phyloP scores from a whole-genome alignment of 805 yeast genomes.

The Lipomyces kockii region DNA sequence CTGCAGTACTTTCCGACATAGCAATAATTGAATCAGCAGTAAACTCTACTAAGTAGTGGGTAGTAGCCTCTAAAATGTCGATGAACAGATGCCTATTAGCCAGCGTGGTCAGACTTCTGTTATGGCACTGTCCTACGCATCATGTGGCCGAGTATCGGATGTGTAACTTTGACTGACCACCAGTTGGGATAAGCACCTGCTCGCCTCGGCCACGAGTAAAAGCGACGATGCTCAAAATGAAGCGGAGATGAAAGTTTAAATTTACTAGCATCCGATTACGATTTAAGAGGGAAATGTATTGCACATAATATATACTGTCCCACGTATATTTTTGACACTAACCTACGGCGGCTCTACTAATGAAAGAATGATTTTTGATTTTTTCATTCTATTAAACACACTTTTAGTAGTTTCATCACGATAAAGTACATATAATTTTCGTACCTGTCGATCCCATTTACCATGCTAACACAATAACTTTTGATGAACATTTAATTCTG shows the following conservation, averaged over 20 bases:
- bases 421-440: conserved; percentile 3
- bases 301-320: too few species aligned
- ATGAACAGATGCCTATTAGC: background rate
- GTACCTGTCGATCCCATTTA: background rate
- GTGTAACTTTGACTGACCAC: too few species aligned
- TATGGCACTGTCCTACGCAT: background rate
- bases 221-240: too few species aligned
- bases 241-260: too few species aligned
- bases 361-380: background rate
- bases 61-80: background rate
- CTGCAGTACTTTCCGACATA: background rate
- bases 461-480: conserved; percentile 5
- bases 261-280: too few species aligned
- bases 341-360: too few species aligned
- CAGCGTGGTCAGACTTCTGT: background rate
- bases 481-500: conserved; percentile 29
- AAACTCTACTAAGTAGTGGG: background rate
- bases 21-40: background rate
- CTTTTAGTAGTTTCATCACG: background rate
- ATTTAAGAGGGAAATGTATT: too few species aligned
- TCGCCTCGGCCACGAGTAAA: too few species aligned
- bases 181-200: too few species aligned
- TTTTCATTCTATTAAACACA: background rate
- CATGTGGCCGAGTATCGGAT: background rate
- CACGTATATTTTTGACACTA: background rate